Conservation (phyloP, 306 rosid species). For the Pterocarpus santalinus region DNA sequence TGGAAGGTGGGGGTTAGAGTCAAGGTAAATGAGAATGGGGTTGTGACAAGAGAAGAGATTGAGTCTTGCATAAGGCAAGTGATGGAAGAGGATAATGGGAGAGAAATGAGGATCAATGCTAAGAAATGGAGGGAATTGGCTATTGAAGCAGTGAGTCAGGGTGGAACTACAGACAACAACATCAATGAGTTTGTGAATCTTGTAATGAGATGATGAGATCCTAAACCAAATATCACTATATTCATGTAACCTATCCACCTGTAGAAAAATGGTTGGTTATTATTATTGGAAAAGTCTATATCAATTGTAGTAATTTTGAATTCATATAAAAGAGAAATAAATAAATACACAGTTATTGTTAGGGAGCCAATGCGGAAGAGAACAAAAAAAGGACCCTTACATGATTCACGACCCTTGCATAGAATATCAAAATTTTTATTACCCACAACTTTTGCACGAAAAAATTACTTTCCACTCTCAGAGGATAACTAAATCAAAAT, state of each 20-base stretch:
- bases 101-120: constrained; percentile 51
- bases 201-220: constrained; percentile 11
- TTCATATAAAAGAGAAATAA: no score
- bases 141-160: constrained; percentile 48
- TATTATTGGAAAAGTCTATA: neutral
- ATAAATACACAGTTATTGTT: no score
- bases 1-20: constrained; percentile 67
- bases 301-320: no score
- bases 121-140: constrained; percentile 58
- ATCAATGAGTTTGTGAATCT: constrained; percentile 50
- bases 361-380: no score
- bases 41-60: constrained; percentile 56
- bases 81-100: constrained; percentile 46
- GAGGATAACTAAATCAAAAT: no score
- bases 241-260: neutral
- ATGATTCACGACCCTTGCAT: no score
- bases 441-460: no score
- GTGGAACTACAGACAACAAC: constrained; percentile 63
- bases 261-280: no score
- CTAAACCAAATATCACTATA: neutral
- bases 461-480: no score
- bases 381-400: no score
- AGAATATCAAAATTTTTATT: no score
- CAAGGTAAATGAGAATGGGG: constrained; percentile 50
- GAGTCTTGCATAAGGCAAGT: constrained; percentile 49